Percentiles rank a stretch among this genome's conserved stretches.
Evolutionary conservation across 306 rosid genomes (phyloP).

Genomic region (Trifolium pratense): DNA sequence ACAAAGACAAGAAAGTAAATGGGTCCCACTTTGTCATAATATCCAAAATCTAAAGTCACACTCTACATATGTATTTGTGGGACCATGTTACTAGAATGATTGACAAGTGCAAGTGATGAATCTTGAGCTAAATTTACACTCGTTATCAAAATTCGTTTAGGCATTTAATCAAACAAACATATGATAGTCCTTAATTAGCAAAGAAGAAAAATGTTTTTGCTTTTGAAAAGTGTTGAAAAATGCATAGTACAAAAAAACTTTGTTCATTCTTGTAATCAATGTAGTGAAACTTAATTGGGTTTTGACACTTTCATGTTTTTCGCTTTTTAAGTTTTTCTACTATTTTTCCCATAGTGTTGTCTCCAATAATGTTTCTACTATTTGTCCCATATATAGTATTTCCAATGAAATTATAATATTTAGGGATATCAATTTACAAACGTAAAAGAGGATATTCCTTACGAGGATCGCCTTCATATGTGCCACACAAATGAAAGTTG

Average conservation of each 20-base stretch:
- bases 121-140: neutral
- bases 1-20: neutral
- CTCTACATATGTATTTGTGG: slow-evolving; percentile 25
- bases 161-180: neutral
- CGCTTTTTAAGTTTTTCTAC: neutral
- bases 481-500: no score
- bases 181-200: neutral
- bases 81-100: slow-evolving; percentile 17
- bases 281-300: neutral
- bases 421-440: no score
- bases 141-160: slow-evolving; percentile 8
- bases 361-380: no score
- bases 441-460: no score
- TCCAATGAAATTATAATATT: neutral
- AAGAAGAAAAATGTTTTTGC: neutral
- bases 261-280: neutral
- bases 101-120: slow-evolving; percentile 27
- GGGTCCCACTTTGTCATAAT: slow-evolving; percentile 21
- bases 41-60: neutral
- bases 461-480: no score
- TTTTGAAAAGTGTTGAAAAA: neutral
- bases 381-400: no score
- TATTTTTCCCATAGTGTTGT: neutral
- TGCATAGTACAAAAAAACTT: neutral
- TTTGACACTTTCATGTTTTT: slow-evolving; percentile 6